Percentiles rank a stretch among this genome's conserved stretches.
Conservation (phyloP, 139 green algal genomes). For the Chlorella vulgaris region DNA sequence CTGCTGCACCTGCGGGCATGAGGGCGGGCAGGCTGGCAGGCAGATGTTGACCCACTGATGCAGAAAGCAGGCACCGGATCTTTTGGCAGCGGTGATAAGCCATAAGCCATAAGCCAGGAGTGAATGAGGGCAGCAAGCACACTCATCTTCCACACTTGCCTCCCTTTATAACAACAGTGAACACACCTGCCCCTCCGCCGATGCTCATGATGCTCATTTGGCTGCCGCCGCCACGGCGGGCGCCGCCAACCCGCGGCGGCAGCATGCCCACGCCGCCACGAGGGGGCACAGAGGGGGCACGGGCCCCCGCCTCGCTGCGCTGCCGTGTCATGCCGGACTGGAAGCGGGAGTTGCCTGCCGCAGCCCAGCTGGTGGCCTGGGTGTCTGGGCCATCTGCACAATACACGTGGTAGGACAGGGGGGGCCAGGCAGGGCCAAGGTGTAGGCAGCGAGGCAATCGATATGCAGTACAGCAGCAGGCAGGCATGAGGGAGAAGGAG, state of each 20-base stretch:
- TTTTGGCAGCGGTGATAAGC: too few relatives aligned
- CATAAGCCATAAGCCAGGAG: too few relatives aligned
- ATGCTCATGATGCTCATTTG: background rate
- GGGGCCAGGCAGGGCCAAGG: too few relatives aligned
- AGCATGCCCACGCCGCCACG: background rate
- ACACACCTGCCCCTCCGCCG: background rate
- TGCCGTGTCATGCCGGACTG: background rate
- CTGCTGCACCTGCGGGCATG: background rate
- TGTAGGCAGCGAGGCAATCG: background rate
- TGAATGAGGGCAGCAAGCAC: too few relatives aligned
- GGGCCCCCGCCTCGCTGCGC: background rate
- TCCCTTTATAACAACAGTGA: too few relatives aligned
- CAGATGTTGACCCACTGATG: background rate
- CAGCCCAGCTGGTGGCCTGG: background rate
- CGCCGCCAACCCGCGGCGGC: too few relatives aligned
- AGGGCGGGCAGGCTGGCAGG: background rate
- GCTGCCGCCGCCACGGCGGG: background rate
- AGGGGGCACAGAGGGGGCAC: background rate
- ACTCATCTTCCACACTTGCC: too few relatives aligned
- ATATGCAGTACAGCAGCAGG: background rate
- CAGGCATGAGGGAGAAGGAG: too few relatives aligned
- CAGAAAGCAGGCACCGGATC: too few relatives aligned
- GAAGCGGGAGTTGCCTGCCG: background rate
- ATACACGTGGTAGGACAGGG: background rate
- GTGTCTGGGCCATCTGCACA: background rate